Conservation (phyloP, 352 stramenopile genomes). For the Phytophthora brassicae region DNA sequence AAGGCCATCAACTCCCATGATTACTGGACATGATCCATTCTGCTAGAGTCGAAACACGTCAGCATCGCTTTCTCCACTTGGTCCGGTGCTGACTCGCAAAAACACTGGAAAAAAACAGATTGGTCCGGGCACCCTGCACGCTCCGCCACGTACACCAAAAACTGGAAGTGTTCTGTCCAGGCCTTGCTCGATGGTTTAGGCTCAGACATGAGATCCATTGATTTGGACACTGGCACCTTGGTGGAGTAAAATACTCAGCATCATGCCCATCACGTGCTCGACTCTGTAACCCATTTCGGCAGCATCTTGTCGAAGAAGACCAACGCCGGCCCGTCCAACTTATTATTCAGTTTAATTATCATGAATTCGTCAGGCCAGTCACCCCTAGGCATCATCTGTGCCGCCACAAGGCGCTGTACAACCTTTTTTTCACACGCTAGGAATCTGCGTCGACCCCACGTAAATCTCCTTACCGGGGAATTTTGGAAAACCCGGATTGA, state of each 20-base stretch:
- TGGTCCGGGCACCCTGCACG: constrained; percentile 9
- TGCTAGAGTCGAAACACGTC: not conserved
- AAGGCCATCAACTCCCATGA: not conserved
- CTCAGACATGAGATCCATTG: constrained; percentile 10
- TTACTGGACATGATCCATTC: not conserved
- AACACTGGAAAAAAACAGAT: constrained; percentile 10
- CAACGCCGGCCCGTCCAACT: not conserved
- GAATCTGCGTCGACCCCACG: constrained; percentile 6
- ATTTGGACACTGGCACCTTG: not conserved
- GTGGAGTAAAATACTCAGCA: constrained; percentile 17
- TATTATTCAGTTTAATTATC: constrained; percentile 1
- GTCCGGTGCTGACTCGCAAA: constrained; percentile 4
- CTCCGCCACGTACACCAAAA: constrained; percentile 16
- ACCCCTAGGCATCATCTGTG: constrained; percentile 2
- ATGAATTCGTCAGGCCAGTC: constrained; percentile 10
- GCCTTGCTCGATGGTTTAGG: constrained; percentile 4
- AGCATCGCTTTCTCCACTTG: constrained; percentile 2
- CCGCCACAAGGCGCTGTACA: constrained; percentile 1
- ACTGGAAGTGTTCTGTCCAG: constrained; percentile 20
- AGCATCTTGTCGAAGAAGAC: constrained; percentile 18
- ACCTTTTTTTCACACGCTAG: constrained; percentile 5
- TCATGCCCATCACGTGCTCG: constrained; percentile 14
- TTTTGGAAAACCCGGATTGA: not conserved
- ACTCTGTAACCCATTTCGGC: not conserved
- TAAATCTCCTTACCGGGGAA: constrained; percentile 4